Evolutionary conservation across 257 asterid genomes (phyloP).

Genomic region (Cinchona pubescens): DNA sequence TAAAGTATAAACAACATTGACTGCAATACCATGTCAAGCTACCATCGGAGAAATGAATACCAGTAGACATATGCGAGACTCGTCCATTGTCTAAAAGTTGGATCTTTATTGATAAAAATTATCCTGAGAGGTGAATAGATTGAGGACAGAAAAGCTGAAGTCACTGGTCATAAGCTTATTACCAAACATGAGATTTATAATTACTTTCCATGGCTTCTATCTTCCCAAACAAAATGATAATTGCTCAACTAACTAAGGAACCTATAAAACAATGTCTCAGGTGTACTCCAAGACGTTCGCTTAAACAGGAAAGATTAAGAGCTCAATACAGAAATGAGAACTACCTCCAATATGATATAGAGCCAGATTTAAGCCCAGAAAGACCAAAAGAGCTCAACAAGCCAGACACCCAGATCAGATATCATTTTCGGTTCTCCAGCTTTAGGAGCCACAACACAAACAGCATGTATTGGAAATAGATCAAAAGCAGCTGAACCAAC

Average conservation of each 20-base stretch:
- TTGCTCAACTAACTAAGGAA: not conserved
- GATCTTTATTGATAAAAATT: no score
- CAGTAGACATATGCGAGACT: not conserved
- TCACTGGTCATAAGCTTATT: not conserved
- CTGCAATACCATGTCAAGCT: not conserved
- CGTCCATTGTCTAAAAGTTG: no score
- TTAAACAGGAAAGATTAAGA: not conserved
- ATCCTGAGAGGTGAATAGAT: not conserved
- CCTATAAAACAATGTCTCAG: not conserved
- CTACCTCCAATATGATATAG: conserved; percentile 82
- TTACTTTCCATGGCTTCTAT: not conserved
- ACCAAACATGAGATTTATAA: not conserved
- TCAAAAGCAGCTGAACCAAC: conserved; percentile 99
- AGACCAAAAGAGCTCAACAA: conserved; percentile 97
- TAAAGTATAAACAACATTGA: not conserved
- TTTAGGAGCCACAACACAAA: conserved; percentile 90
- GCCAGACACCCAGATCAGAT: conserved; percentile 92
- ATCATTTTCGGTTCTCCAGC: conserved; percentile 89
- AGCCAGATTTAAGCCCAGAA: conserved; percentile 99
- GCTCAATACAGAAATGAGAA: conserved; percentile 8
- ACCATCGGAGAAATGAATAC: not conserved
- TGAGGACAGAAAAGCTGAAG: not conserved
- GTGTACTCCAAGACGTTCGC: not conserved
- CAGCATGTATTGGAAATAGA: conserved; percentile 95
- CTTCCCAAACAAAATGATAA: not conserved